A percentile compares a stretch with the other conserved stretches of the same genome.
phyloP scores from a whole-genome alignment of 2,329 filamentous ascomycete genomes.

The Fusarium agapanthi region DNA sequence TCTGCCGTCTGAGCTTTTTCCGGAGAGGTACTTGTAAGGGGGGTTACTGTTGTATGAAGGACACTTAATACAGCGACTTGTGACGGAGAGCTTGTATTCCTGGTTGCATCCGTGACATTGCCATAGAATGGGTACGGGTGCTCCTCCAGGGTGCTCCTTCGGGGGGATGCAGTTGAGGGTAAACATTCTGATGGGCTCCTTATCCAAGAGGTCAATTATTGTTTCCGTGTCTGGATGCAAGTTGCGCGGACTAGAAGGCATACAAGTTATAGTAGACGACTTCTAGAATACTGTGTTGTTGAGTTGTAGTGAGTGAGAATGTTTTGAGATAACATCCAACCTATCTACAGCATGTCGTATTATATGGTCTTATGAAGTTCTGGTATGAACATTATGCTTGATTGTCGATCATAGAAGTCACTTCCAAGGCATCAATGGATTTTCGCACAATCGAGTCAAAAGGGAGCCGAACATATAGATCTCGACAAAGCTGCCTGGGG shows the following conservation, averaged over 20 bases:
- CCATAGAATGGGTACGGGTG: conserved; percentile 32
- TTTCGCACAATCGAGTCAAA: background rate
- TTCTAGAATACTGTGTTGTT: background rate
- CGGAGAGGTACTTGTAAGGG: background rate
- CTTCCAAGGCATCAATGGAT: background rate
- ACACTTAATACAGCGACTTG: conserved; percentile 21
- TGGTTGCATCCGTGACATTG: conserved; percentile 44
- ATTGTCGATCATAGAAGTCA: background rate
- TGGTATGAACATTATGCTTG: background rate
- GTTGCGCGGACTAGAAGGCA: background rate
- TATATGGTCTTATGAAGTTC: background rate
- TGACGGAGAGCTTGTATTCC: conserved; percentile 34
- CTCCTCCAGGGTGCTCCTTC: background rate
- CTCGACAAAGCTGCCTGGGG: conserved; percentile 1
- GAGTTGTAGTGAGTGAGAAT: background rate
- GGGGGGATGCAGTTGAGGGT: background rate
- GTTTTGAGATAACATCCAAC: background rate
- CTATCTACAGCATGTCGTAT: background rate
- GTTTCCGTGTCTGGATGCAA: background rate
- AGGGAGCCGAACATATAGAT: background rate
- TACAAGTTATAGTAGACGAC: background rate
- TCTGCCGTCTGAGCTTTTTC: background rate
- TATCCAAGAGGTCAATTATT: background rate
- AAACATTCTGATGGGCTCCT: background rate
- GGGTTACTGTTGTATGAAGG: background rate